These are phyloP conservation scores for Dioscorea dumetorum DNA, from an alignment of 106 monocot genomes.

Conservation along the genomic window DNA sequence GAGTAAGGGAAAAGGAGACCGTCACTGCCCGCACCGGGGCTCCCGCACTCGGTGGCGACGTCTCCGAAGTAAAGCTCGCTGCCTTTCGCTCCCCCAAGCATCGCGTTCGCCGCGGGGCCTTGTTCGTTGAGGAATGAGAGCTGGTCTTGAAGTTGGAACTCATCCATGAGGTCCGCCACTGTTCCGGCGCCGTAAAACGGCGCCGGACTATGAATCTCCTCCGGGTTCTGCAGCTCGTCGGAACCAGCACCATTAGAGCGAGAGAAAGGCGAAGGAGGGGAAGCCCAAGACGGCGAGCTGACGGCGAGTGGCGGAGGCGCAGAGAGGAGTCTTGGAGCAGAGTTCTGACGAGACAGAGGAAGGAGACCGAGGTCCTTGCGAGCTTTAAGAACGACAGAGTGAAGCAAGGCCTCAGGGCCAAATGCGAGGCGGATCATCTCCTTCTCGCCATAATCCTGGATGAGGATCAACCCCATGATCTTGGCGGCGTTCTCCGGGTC, in stretches of 20 bases:
- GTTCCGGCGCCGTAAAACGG: slow-evolving; percentile 9
- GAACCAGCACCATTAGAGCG: neutral
- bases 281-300: neutral
- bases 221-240: neutral
- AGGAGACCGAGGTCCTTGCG: slow-evolving; percentile 67
- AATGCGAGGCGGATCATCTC: slow-evolving; percentile 99
- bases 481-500: slow-evolving; percentile 92
- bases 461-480: slow-evolving; percentile 91
- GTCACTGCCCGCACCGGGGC: too few relatives aligned
- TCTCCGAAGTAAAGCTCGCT: too few relatives aligned
- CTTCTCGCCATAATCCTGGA: slow-evolving; percentile 96
- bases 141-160: slow-evolving; percentile 67
- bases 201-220: neutral
- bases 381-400: slow-evolving; percentile 64
- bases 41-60: too few relatives aligned
- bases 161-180: slow-evolving; percentile 39
- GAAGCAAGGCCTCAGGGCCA: slow-evolving; percentile 79
- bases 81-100: too few relatives aligned
- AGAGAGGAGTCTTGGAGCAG: slow-evolving; percentile 1
- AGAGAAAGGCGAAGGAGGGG: neutral
- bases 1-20: neutral
- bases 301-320: slow-evolving; percentile 1
- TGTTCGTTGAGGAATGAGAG: slow-evolving; percentile 66
- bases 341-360: slow-evolving; percentile 40
- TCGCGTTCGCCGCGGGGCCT: neutral